phyloP scores from a whole-genome alignment of 345 rosid species.

The Aquilaria malaccensis region DNA sequence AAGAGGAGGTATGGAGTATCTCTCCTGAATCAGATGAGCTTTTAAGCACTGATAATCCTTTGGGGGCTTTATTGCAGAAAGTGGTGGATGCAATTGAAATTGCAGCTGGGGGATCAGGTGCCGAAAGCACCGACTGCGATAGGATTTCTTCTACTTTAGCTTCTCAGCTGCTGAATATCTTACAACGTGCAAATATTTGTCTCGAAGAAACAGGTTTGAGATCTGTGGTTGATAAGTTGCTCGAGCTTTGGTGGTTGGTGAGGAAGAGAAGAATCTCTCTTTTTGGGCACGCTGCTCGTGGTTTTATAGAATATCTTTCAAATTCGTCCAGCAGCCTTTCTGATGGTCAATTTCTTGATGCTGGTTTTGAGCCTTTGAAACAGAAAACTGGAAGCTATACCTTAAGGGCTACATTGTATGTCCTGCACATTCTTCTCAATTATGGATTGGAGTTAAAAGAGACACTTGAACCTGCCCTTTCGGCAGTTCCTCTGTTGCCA shows the following conservation, averaged over 20 bases:
- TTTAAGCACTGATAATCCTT: slow-evolving; percentile 21
- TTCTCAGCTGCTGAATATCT: slow-evolving; percentile 43
- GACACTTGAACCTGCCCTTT: slow-evolving; percentile 65
- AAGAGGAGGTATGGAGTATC: slow-evolving; percentile 23
- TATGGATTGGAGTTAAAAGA: slow-evolving; percentile 84
- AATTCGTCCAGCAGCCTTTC: slow-evolving; percentile 49
- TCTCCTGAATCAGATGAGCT: slow-evolving; percentile 25
- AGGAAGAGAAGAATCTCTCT: slow-evolving; percentile 80
- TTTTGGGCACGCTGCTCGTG: slow-evolving; percentile 78
- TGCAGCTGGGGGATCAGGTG: slow-evolving; percentile 63
- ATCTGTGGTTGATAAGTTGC: slow-evolving; percentile 45
- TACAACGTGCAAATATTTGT: slow-evolving; percentile 29
- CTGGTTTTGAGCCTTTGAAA: slow-evolving; percentile 46
- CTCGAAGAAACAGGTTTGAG: slow-evolving; percentile 37
- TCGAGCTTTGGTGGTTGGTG: slow-evolving; percentile 74
- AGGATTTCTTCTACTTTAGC: slow-evolving; percentile 55
- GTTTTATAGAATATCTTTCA: slow-evolving; percentile 66
- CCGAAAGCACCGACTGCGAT: slow-evolving; percentile 47
- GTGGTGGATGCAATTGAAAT: slow-evolving; percentile 55
- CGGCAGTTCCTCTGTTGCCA: slow-evolving; percentile 66
- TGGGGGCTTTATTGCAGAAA: slow-evolving; percentile 44
- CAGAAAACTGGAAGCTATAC: slow-evolving; percentile 52
- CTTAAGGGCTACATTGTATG: slow-evolving; percentile 72
- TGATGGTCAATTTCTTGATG: slow-evolving; percentile 39
- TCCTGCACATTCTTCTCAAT: slow-evolving; percentile 74